These are phyloP conservation scores for Primulina huaijiensis DNA, from an alignment of 257 asterid species.

Conservation along the genomic window DNA sequence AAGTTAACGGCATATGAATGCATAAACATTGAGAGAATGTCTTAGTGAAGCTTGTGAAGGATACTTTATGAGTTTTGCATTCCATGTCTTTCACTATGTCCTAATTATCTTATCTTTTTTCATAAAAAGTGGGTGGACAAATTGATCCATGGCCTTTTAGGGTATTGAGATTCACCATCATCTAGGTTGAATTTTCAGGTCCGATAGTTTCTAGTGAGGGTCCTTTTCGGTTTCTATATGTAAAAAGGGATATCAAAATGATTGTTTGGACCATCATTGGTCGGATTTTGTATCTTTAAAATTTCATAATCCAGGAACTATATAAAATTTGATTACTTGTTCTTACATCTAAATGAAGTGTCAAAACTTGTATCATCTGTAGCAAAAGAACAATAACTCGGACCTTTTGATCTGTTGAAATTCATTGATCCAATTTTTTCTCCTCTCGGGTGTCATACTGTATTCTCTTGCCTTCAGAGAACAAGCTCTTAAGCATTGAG, in stretches of 20 bases:
- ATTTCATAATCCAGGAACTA: neutral
- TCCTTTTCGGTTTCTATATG: neutral
- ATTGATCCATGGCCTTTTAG: neutral
- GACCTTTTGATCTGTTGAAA: constrained; percentile 2
- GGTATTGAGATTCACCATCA: neutral
- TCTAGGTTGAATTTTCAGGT: neutral
- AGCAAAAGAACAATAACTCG: neutral
- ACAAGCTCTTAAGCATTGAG: constrained; percentile 31
- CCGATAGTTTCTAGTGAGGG: neutral
- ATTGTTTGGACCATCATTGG: neutral
- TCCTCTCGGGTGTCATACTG: constrained; percentile 3
- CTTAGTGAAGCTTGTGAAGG: neutral
- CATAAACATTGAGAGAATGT: neutral
- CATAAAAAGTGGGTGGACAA: neutral
- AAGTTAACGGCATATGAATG: too few relatives aligned
- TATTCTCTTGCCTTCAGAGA: constrained; percentile 39
- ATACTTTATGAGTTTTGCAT: neutral
- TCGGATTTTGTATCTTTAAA: neutral
- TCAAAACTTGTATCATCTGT: neutral
- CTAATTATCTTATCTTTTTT: neutral
- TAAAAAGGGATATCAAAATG: neutral
- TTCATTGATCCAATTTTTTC: neutral
- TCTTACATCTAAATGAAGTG: neutral
- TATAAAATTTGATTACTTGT: neutral
- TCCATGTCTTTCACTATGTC: neutral